Conservation (phyloP, 495 filamentous ascomycete genomes). For the Xylaria scruposa region DNA sequence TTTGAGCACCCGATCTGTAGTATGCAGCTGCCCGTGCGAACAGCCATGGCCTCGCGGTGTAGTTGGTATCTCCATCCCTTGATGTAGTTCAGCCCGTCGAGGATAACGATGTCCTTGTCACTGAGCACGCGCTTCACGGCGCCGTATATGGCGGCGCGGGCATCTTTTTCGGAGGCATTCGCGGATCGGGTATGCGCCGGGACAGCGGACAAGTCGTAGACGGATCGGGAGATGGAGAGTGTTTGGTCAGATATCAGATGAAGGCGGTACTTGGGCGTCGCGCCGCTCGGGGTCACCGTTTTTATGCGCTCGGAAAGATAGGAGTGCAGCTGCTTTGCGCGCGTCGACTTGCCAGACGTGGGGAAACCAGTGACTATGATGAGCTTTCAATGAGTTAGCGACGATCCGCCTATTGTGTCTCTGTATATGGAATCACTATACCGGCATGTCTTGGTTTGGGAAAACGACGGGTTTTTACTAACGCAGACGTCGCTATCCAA, state of each 20-base stretch:
- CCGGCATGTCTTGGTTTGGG: slow-evolving; percentile 23
- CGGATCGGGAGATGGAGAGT: slow-evolving; percentile 65
- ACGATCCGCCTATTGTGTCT: background rate
- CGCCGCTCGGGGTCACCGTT: slow-evolving; percentile 37
- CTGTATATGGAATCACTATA: background rate
- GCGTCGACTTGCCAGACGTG: slow-evolving; percentile 89
- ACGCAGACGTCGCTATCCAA: too few species aligned
- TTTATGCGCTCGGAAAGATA: slow-evolving; percentile 67
- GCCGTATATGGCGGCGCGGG: slow-evolving; percentile 82
- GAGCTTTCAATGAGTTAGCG: slow-evolving; percentile 62
- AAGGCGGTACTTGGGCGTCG: slow-evolving; percentile 59
- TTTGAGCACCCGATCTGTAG: slow-evolving; percentile 82
- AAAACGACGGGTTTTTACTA: background rate
- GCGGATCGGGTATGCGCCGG: slow-evolving; percentile 58
- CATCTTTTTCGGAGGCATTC: slow-evolving; percentile 82
- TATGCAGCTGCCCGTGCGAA: slow-evolving; percentile 81
- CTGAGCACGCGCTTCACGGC: slow-evolving; percentile 84
- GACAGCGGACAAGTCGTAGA: slow-evolving; percentile 64
- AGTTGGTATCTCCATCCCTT: slow-evolving; percentile 97
- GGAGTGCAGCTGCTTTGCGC: slow-evolving; percentile 76
- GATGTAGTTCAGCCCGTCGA: slow-evolving; percentile 95
- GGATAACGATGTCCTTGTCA: slow-evolving; percentile 82
- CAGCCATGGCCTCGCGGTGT: slow-evolving; percentile 90
- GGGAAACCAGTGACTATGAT: slow-evolving; percentile 93
- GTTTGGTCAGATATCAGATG: slow-evolving; percentile 72